Evolutionary conservation across 2,329 filamentous ascomycete species (phyloP), one percentile per base, ranked within the genome.

Genomic region (Biscogniauxia mediterranea): DNA sequence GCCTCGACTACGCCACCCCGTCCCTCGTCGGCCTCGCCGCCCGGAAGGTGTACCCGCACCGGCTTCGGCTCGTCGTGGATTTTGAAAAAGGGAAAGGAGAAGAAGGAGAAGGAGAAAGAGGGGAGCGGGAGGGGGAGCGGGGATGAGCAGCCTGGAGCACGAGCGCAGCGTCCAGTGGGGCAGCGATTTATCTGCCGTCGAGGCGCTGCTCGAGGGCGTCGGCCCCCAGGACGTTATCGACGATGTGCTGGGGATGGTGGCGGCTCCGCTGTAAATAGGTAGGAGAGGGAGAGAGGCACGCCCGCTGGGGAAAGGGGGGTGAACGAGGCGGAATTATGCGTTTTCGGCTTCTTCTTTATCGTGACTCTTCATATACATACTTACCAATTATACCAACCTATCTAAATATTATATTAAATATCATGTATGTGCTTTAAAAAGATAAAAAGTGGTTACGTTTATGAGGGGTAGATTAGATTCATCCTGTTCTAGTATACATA

Each of bases 121-220:
- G 26, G 26, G 26, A 5, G 4, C 26, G 5, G 11, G 28, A 61
- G 15, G 83, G 91, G 0, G 38, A 2, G 38, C 5, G 5, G 38
- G 17, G 7, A 38, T 15, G 8, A 38, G 32, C 13, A 38, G 32
- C 32, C 17, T 17, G 6, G 83, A 86, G 63, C 85, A 87, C 60
- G 95, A 98, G 78, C 83, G 93, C 54, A 97, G 93, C 73, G 84
- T 97, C 80, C 92, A 97, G 74, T 99, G 96, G 87, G 95, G 95
- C 0, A 97, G 94, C 74, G 87, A 90, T 57, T 67, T 89, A 0
- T 81, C 83, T 28, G 90, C 90, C 3, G 85, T 97, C 1, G 81
- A 84, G 65, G 81, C 83, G 17, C 68, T 93, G 55, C 76, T 97
- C 2, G 85, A 89, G 32, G 84, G 79, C 5, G 73, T 89, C 9